Base-by-base conservation (phyloP, 768 basidiomycete species). In the Phanerochaete sordida region DNA sequence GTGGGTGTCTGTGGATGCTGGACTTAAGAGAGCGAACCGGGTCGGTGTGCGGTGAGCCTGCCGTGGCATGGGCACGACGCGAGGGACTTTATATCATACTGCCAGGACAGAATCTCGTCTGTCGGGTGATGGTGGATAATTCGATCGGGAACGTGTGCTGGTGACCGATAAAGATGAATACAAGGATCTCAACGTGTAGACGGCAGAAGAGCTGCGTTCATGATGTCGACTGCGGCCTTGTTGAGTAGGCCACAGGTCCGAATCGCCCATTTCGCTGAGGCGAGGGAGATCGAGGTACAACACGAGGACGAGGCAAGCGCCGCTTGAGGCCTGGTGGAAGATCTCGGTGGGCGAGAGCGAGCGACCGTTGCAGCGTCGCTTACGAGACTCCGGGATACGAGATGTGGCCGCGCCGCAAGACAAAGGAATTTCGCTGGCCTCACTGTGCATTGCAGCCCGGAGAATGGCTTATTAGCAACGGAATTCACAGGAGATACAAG, bases 91-190 rank as follows among this genome's bases (percentile, higher is more conserved):
- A 86, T 87, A 87, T 72, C 69, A 52, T 59, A 61, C 62, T 59
- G 77, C 39, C 75, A 77, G 74, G 78, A 74, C 43, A 77, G 72
- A 75, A 76, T 74, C 78, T 77, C 67, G 72, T 70, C 74, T 74
- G 76, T 71, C 39, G 72, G 70, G 69, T 78, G 79, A 83, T 83
- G 82, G 77, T 80, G 77, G 76, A 76, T 76, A 74, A 65, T 75
- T 74, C 79, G 86, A 88, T 89, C 86, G 84, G 68, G 73, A 90
- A 90, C 87, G 89, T 89, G 89, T 81, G 77, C 76, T 77, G 78
- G 81, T 80, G 83, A 86, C 81, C 80, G 82, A 88, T 84, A 84
- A 84, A 83, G 81, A 76, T 82, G 84, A 83, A 81, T 82, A 79
- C 77, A 79, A 80, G 76, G 80, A 78, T 77, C 73, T 72, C 73